phyloP scores from a whole-genome alignment of 2,329 filamentous ascomycete species.

The Microthyrium microscopicum region DNA sequence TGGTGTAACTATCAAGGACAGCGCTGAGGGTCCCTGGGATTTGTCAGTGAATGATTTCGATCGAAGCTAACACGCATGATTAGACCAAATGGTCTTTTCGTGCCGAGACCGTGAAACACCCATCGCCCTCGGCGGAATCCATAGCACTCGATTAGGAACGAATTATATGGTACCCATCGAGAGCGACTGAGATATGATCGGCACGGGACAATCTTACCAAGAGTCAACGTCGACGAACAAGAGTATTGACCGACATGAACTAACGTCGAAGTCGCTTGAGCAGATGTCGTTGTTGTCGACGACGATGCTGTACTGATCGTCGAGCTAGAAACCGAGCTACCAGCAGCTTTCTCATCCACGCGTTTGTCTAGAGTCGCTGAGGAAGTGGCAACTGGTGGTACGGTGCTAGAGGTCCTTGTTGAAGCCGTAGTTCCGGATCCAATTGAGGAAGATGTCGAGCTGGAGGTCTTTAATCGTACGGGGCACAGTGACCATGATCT shows the following conservation, averaged over 20 bases:
- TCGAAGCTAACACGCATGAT: no score
- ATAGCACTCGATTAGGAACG: no score
- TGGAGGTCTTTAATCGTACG: no score
- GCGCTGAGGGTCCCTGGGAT: conserved; percentile 26
- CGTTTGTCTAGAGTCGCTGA: background rate
- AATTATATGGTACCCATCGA: no score
- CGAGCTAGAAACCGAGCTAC: background rate
- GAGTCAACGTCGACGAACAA: no score
- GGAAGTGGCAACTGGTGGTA: background rate
- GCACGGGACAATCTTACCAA: no score
- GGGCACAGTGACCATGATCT: conserved; percentile 45
- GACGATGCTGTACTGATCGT: background rate
- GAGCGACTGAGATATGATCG: conserved; percentile 26
- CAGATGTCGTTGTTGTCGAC: background rate
- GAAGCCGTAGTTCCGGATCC: conserved; percentile 1
- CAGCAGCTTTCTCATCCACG: background rate
- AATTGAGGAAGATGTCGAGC: conserved; percentile 2
- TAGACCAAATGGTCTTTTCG: no score
- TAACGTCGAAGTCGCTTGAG: background rate
- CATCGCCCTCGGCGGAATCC: no score
- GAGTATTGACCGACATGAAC: conserved; percentile 11
- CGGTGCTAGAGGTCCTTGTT: background rate
- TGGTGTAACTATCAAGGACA: conserved; percentile 37
- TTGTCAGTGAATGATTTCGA: no score
- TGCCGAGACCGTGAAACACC: no score